Base-by-base conservation (phyloP, 129 eudicot species). In the Flaveria robusta region DNA sequence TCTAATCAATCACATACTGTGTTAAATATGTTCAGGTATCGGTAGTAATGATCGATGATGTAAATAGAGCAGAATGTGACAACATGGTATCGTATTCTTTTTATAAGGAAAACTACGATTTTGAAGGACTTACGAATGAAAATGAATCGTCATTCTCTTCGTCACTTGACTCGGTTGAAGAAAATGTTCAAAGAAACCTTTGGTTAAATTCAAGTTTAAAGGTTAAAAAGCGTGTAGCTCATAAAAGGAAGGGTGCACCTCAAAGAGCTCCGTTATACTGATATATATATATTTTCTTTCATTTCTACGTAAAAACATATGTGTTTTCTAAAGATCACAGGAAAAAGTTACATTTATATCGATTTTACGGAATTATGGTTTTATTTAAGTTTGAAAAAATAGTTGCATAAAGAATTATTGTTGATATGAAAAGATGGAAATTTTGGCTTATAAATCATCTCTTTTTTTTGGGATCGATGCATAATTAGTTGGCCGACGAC, bases 181-280 rank as follows among this genome's bases (percentile, higher is more conserved):
- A 62, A 43, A 74, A 45, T 39, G 34, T 55, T 65, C 86, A 79
- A 76, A 58, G 63, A 58, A 67, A 66, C 71, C 22, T 59, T 54
- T 79, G 89, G 89, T 42, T 74, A 58, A 75, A 23, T 56, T 85
- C 89, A 16, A 76, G 7, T 13, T 66, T 81, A 72, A 87, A 82
- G 66, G 83, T 73, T 7, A 80, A 80, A 79, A 87, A 85, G 69
- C 68, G 45, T 55, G 71, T 68, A 8, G 46, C 47, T 50, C 87
- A 85, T 72, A 87, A 85, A 56, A 82, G 92, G 73, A 87, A 87
- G 68, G 92, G 92, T 31, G 68, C 82, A n/a, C 92, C 92, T n/a
- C 75, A 67, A 43, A 85, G 92, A 77, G 83, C 92, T 47, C 92
- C 88, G 20, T 72, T 87, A 26, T 34, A 68, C 59, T 87, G 82